Evolutionary conservation across 225 moss, liverwort and hornwort species (phyloP).

Genomic region (Rhytidiadelphus loreus): DNA sequence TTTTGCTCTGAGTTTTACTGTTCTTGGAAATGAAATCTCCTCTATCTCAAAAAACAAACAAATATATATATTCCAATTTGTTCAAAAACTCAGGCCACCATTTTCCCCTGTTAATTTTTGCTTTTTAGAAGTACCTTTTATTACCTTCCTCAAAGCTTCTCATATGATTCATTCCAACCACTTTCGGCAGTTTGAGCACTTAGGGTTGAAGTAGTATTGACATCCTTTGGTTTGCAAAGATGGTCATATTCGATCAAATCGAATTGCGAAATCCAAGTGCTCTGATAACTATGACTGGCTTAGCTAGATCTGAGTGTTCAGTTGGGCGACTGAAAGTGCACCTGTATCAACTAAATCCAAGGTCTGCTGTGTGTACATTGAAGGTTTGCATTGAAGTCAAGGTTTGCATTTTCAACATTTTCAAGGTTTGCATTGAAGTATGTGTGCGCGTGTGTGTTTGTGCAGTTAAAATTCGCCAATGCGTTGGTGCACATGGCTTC

Average conservation of each 20-base stretch:
- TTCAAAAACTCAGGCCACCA: background rate
- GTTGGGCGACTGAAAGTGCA: background rate
- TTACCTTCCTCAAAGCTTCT: background rate
- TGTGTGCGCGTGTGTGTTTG: background rate
- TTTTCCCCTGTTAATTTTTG: background rate
- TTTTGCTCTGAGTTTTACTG: background rate
- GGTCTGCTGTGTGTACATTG: background rate
- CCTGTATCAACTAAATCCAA: background rate
- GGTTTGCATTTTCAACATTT: background rate
- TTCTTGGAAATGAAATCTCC: background rate
- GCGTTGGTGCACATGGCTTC: conserved; percentile 40
- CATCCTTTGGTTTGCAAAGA: background rate
- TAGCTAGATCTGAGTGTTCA: background rate
- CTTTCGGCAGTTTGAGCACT: background rate
- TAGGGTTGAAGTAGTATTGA: background rate
- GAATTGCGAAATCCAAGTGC: background rate
- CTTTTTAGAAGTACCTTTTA: background rate
- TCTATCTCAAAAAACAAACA: background rate
- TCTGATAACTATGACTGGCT: background rate
- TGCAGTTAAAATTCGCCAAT: conserved; percentile 25
- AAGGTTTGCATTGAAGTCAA: background rate
- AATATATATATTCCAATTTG: background rate
- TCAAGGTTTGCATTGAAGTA: background rate
- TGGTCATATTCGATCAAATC: background rate
- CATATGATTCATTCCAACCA: no score